Evolutionary conservation across 495 filamentous ascomycete genomes (phyloP), one percentile per base, ranked within the genome.

Genomic region (Geoglossum glabrum): DNA sequence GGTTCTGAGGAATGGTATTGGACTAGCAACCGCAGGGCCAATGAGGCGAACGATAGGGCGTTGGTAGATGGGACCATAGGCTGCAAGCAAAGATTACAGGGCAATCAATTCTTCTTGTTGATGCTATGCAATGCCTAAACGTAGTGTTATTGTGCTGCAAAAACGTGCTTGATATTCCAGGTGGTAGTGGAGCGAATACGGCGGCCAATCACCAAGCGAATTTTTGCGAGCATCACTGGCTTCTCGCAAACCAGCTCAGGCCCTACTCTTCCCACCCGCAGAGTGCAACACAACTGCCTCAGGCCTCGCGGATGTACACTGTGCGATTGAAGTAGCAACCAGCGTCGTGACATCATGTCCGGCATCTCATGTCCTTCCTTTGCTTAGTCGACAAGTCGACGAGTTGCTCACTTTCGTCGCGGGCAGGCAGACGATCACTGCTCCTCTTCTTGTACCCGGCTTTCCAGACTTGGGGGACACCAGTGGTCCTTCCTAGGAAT

Each of bases 331-430:
- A 52, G 17, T 19, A 52, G 49, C 26, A 52, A 52, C 28, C 10
- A 13, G 49, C 49, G 26, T 50, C 46, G 49, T 76, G 70, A 71
- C 76, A 82, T 70, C 57, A 85, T 85, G 82, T 72, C 69, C 70
- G 72, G 64, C 69, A 62, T 73, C 76, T 75, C 78, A 83, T 85
- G 81, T 78, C 78, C 79, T 67, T 72, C 68, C 67, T 75, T 71
- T 71, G 70, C 72, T 72, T 70, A 68, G 71, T 69, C 67, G 71
- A 73, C 64, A 71, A 72, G 69, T 73, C 75, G 64, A 70, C 72
- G 66, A 73, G 71, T 69, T 68, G 74, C 70, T 69, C 73, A 68
- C 60, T 69, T 63, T 62, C 69, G 64, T 68, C 72, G 62, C 73
- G 72, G 66, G 66, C 73, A 72, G 68, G 65, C 61, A 65, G 67